Percentiles rank a stretch among this genome's conserved stretches.
Conservation (phyloP, 192 early-diverging fungal species). For the Gryganskiella cystojenkinii region DNA sequence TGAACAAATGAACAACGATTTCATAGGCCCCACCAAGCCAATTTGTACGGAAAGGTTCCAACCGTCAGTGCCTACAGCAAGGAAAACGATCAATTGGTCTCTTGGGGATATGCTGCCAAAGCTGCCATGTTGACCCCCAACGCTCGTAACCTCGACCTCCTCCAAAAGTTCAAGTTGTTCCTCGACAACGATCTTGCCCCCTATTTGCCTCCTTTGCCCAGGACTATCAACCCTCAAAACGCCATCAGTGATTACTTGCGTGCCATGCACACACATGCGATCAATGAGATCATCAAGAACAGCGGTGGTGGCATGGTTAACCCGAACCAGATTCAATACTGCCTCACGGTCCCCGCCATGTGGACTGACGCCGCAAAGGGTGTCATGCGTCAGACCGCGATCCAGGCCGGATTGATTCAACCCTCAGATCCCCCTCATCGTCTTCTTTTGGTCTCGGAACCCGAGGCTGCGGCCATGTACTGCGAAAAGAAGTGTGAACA, state of each 20-base stretch:
- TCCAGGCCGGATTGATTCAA: slow-evolving; percentile 63
- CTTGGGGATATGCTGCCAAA: slow-evolving; percentile 60
- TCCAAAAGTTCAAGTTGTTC: slow-evolving; percentile 58
- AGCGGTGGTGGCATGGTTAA: slow-evolving; percentile 53
- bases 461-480: slow-evolving; percentile 68
- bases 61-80: slow-evolving; percentile 52
- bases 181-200: slow-evolving; percentile 52
- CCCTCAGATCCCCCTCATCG: slow-evolving; percentile 55
- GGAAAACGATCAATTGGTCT: slow-evolving; percentile 44
- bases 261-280: slow-evolving; percentile 52
- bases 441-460: slow-evolving; percentile 60
- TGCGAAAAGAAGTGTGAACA: slow-evolving; percentile 63
- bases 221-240: slow-evolving; percentile 41
- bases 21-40: slow-evolving; percentile 50
- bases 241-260: slow-evolving; percentile 53
- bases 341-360: slow-evolving; percentile 65
- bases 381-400: slow-evolving; percentile 65
- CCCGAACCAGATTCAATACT: slow-evolving; percentile 46
- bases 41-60: slow-evolving; percentile 60
- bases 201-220: slow-evolving; percentile 46
- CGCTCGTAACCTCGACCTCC: slow-evolving; percentile 43
- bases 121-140: slow-evolving; percentile 44
- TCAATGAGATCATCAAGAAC: slow-evolving; percentile 51
- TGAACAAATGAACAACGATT: not conserved
- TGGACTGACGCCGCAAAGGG: slow-evolving; percentile 65